Evolutionary conservation across 2,329 filamentous ascomycete species (phyloP), one percentile per base, ranked within the genome.

Genomic region (Paecilomyces dactylethromorphus): DNA sequence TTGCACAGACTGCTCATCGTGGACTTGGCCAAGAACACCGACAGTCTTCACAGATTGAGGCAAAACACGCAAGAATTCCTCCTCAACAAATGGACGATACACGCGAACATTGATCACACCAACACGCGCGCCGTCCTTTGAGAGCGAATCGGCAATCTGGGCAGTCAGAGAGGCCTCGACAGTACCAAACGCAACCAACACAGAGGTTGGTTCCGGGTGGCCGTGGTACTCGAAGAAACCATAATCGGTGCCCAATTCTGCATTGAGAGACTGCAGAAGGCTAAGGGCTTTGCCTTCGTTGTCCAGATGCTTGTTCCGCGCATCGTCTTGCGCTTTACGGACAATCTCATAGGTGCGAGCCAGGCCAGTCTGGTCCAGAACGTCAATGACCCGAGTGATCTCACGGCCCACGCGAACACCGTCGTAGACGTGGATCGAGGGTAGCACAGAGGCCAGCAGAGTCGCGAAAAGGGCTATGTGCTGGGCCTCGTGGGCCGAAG

Each of bases 381-480:
- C 86, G 69, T 96, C 92, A 53, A 93, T 87, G 56, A 96, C 84
- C 55, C 90, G 84, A 22, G 91, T 86, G 21, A 89, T 94, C 77
- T 96, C 92, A 56, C 91, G 83, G 57, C 89, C 89, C 62, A 93
- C 87, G 59, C 86, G 88, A 58, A 96, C 85, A 60, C 92, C 92
- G 71, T 96, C 92, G 71, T 94, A 96, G 65, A 92, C 86, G 74
- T 96, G 92, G 29, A 96, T 82, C 0, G 89, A 90, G n/a, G 92
- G 92, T 29, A 93, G 73, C 13, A 94, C 78, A 53, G 84, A 87
- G 21, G 92, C 89, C 61, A 96, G 79, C 24, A 96, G 78, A 3
- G 91, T 96, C 0, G 92, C 85, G 67, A 96, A 87, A n/a, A 96
- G 78, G 7, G 92, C 85, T 89, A 96, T 96, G 78, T 99, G 94